phyloP scores from a whole-genome alignment of 1,139 yeast species.

The Saccharomycopsis crataegensis region DNA sequence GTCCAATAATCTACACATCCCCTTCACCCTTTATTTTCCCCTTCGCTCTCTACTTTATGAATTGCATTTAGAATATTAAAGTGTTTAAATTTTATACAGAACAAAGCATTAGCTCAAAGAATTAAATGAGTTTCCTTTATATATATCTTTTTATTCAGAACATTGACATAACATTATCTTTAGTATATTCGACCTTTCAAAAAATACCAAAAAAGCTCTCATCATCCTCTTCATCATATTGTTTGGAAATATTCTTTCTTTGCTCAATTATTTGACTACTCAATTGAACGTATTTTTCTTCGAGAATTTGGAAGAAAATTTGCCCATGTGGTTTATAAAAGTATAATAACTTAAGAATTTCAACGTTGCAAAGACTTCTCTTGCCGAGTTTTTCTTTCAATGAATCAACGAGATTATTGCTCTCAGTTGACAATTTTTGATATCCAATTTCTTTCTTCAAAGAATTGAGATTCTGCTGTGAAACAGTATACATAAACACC shows the following conservation, averaged over 20 bases:
- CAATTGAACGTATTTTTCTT: conserved; percentile 3
- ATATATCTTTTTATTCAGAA: no score
- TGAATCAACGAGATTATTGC: neutral
- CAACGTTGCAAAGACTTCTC: conserved; percentile 5
- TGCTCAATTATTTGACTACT: neutral
- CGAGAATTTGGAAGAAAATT: neutral
- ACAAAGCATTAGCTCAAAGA: neutral
- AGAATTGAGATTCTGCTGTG: neutral
- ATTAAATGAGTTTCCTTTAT: no score
- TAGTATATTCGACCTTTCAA: neutral
- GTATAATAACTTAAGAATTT: conserved; percentile 7
- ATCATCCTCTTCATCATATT: conserved; percentile 32
- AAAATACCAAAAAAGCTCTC: conserved; percentile 20
- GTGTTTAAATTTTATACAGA: neutral
- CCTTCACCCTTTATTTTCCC: conserved; percentile 8
- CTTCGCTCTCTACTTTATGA: conserved; percentile 3
- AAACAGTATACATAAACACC: conserved; percentile 1
- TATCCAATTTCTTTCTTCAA: neutral
- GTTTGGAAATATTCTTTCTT: neutral
- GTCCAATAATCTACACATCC: conserved; percentile 12
- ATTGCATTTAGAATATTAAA: no score
- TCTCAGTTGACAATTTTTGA: neutral
- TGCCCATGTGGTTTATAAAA: conserved; percentile 7
- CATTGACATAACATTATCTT: no score
- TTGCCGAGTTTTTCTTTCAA: neutral